Conservation (phyloP, 1,139 yeast species). For the Debaryomyces fabryi region DNA sequence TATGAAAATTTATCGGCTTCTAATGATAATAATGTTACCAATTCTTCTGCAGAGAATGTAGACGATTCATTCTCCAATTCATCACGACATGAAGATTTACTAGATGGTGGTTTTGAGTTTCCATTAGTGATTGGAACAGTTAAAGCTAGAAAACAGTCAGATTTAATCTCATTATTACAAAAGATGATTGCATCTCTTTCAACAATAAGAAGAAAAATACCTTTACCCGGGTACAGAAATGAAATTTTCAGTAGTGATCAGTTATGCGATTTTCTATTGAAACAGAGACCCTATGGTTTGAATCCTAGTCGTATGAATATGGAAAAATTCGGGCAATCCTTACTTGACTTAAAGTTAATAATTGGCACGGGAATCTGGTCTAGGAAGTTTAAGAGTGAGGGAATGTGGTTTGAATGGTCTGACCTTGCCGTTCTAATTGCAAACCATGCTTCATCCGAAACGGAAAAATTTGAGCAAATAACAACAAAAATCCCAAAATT, state of each 20-base stretch:
- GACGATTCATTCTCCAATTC: background rate
- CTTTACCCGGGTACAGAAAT: slow-evolving; percentile 45
- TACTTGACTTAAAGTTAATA: slow-evolving; percentile 40
- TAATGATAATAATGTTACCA: background rate
- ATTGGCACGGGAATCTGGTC: slow-evolving; percentile 36
- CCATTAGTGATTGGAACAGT: slow-evolving; percentile 40
- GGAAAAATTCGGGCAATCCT: slow-evolving; percentile 47
- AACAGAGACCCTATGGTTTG: slow-evolving; percentile 35
- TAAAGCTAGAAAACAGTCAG: slow-evolving; percentile 20
- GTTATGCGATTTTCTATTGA: slow-evolving; percentile 33
- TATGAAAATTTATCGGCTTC: slow-evolving; percentile 8
- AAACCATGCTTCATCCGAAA: slow-evolving; percentile 12
- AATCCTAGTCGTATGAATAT: slow-evolving; percentile 42
- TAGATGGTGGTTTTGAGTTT: slow-evolving; percentile 24
- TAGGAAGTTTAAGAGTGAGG: slow-evolving; percentile 44
- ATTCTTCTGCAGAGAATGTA: slow-evolving; percentile 1
- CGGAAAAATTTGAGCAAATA: background rate
- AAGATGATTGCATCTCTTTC: slow-evolving; percentile 30
- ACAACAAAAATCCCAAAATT: slow-evolving; percentile 7
- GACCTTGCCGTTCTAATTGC: slow-evolving; percentile 33
- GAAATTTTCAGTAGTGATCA: slow-evolving; percentile 46
- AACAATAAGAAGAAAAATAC: slow-evolving; percentile 35
- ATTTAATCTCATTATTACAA: slow-evolving; percentile 23
- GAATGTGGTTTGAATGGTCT: slow-evolving; percentile 54
- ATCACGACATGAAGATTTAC: background rate